Base-by-base conservation (phyloP, 108 stramenopile genomes). In the Nitzschia sp. region DNA sequence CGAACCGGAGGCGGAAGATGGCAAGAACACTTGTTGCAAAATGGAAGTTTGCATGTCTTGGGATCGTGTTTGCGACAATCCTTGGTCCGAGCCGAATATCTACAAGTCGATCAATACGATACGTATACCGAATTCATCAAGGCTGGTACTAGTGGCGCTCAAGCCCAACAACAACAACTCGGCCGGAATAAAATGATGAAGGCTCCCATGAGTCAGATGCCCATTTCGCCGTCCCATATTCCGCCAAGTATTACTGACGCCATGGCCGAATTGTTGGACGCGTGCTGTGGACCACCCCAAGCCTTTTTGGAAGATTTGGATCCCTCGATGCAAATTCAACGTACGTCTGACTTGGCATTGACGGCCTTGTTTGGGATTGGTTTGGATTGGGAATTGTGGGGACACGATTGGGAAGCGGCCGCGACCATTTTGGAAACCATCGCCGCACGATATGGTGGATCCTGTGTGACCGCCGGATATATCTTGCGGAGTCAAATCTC, bases 371-470 rank as follows among this genome's bases (percentile, higher is more conserved):
- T 92, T 81, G 89, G 88, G 8, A 71, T 95, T 52, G 88, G 88
- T 0, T 65, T 95, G 41, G 90, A 95, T 58, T 82, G 88, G 69
- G 89, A 92, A 62, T 53, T 95, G 23, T 82, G 91, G 75, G 94
- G 91, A 11, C 48, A 61, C 13, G 84, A 89, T 72, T 44, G 75
- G 6, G 25, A 41, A 8, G 88, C 87, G 0, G 66, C 78, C 9
- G 58, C 79, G 0, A 36, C 44, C 19, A 74, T 94, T n/a, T 38
- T 91, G 27, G 55, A 78, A 54, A 75, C 83, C 17, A 38, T 91
- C 15, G 76, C 88, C 0, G 13, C 56, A 28, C 76, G 89, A 22
- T 95, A 81, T 38, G 80, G 84, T 44, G 82, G 78, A 17, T 28
- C 28, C 4, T 76, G 71, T 34, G 46, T 84, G 2, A 79, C 77